Conservation (phyloP, 2,329 filamentous ascomycete species). For the Hypoxylon sp. region DNA sequence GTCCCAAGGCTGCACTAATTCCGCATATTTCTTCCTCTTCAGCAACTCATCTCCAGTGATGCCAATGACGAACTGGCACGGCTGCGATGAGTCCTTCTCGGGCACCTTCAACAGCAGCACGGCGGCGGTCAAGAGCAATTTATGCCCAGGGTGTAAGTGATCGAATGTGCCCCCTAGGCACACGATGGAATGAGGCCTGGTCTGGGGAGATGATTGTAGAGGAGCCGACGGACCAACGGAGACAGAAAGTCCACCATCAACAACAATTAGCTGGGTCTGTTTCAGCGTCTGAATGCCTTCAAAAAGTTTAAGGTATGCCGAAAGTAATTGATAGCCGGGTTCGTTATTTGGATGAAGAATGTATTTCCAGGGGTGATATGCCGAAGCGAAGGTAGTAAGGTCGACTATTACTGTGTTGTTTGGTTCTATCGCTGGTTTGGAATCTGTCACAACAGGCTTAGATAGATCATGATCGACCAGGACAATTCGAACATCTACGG, state of each 20-base stretch:
- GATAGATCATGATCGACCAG: constrained; percentile 74
- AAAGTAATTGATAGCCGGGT: constrained; percentile 71
- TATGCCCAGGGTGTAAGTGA: constrained; percentile 94
- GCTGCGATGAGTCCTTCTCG: constrained; percentile 54
- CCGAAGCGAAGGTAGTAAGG: constrained; percentile 66
- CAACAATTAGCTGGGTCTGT: constrained; percentile 65
- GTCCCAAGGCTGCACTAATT: constrained; percentile 85
- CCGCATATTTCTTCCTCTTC: constrained; percentile 88
- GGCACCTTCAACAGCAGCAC: constrained; percentile 76
- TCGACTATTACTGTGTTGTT: constrained; percentile 66
- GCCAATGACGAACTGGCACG: constrained; percentile 80
- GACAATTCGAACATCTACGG: constrained; percentile 82
- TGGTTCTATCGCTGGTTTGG: constrained; percentile 57
- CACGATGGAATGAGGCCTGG: constrained; percentile 70
- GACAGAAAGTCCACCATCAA: constrained; percentile 68
- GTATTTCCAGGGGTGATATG: constrained; percentile 72
- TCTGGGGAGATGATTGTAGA: constrained; percentile 44
- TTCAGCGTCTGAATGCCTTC: constrained; percentile 64
- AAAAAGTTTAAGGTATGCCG: constrained; percentile 63
- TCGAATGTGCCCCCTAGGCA: constrained; percentile 96
- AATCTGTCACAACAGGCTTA: constrained; percentile 54
- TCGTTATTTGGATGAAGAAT: constrained; percentile 78
- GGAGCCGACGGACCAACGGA: constrained; percentile 49
- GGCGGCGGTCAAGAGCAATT: constrained; percentile 92
- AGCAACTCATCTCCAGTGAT: constrained; percentile 91